Evolutionary conservation across 108 stramenopile species (phyloP), one percentile per base, ranked within the genome.

Genomic region (Nitzschia palea): DNA sequence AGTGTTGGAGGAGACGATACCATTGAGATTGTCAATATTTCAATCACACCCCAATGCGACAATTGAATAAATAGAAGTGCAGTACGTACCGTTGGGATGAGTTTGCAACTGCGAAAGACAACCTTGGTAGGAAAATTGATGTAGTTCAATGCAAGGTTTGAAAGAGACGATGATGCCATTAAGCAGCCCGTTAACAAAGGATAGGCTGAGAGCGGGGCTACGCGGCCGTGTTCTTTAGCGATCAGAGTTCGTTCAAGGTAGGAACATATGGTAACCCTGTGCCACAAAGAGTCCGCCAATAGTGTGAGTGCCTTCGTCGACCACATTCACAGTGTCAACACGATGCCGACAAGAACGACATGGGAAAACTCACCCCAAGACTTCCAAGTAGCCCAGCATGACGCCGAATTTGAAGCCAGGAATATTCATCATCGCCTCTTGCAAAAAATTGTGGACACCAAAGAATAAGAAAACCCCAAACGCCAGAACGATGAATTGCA

Each of bases 51-150:
- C 4, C 4, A 4, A 4, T 4, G 47, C 22, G 4, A 9, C 3
- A 48, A 48, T 48, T 3, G 47, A 9, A 25, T 4, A 6, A 25
- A 9, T 25, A 20, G 27, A 1, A 5, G 14, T 3, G 27, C 29
- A 12, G 37, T 12, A 48, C 47, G 15, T 20, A 48, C 47, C n/a
- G 65, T 65, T 3, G 65, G 65, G 27, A 65, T 65, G 34, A 65
- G 29, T 32, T 65, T 65, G 34, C 65, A 65, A 20, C 52, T 54
- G 2, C 65, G 65, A 35, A 65, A 65, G 18, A 65, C 65, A 0
- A 65, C 65, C 72, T 97, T 97, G 31, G 97, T 97, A 20, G 97
- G 95, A 71, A 95, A 98, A 59, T 98, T 97, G 68, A 98, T 98
- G 78, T 91, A 98, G 58, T 97, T 95, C 65, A 98, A 77, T 9